Conservation (phyloP, 2,329 filamentous ascomycete genomes). For the Metarhizium guizhouense region DNA sequence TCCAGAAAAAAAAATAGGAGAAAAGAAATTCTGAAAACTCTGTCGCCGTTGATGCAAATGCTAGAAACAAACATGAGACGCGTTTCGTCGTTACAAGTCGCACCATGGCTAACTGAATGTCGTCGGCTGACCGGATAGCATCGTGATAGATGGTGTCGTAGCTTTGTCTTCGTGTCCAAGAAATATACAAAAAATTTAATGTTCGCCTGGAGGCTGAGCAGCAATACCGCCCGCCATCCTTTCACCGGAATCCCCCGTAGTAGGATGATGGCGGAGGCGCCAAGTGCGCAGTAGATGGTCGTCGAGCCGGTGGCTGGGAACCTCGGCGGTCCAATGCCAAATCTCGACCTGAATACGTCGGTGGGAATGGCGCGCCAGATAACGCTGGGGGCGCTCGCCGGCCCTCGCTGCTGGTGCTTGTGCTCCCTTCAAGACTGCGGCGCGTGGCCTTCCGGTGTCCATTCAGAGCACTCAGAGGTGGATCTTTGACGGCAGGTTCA, state of each 20-base stretch:
- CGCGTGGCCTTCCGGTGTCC: constrained; percentile 38
- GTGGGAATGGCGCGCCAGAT: neutral
- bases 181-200: neutral
- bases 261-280: constrained; percentile 2
- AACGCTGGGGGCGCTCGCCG: constrained; percentile 1
- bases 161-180: neutral
- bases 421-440: constrained; percentile 16
- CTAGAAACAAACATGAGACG: neutral
- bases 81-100: neutral
- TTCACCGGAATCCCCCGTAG: constrained; percentile 1
- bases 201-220: neutral
- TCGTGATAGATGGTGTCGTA: constrained; percentile 1
- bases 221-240: neutral
- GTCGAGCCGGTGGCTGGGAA: constrained; percentile 1
- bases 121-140: neutral
- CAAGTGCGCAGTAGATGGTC: constrained; percentile 2
- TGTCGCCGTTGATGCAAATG: constrained; percentile 1
- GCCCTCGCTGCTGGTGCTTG: neutral
- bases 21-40: neutral
- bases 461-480: constrained; percentile 46
- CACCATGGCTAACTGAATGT: neutral
- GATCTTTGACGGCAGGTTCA: constrained; percentile 49
- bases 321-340: neutral
- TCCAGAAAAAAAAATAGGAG: neutral
- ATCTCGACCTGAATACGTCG: constrained; percentile 2